phyloP scores from a whole-genome alignment of 2,329 filamentous ascomycete genomes.

The Tolypocladium tropicale region DNA sequence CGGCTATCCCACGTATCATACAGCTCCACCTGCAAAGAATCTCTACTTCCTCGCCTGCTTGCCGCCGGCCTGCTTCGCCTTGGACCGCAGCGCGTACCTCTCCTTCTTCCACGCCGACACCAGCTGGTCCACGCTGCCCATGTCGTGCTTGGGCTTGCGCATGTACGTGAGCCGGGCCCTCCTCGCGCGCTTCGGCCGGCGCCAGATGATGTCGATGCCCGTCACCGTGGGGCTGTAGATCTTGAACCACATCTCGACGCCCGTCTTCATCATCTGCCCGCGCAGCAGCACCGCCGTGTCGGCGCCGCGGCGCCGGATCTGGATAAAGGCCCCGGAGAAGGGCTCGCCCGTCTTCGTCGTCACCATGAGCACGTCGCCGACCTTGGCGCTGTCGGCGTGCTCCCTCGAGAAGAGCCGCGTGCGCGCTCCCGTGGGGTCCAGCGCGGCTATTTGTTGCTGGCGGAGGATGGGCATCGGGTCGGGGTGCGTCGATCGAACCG shows the following conservation, averaged over 20 bases:
- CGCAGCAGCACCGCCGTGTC: conserved; percentile 83
- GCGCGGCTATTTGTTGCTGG: conserved; percentile 55
- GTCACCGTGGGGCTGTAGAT: conserved; percentile 82
- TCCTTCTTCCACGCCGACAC: conserved; percentile 46
- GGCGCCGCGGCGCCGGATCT: conserved; percentile 76
- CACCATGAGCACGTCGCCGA: conserved; percentile 86
- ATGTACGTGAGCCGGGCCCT: conserved; percentile 86
- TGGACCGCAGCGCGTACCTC: conserved; percentile 27
- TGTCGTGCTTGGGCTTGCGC: conserved; percentile 78
- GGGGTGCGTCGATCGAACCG: conserved; percentile 44
- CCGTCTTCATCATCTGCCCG: conserved; percentile 75
- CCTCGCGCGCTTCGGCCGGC: conserved; percentile 72
- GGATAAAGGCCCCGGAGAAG: conserved; percentile 80
- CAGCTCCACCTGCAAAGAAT: conserved; percentile 4
- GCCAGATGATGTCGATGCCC: conserved; percentile 88
- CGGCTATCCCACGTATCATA: conserved; percentile 14
- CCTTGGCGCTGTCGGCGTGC: conserved; percentile 69
- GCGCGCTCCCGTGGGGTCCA: conserved; percentile 80
- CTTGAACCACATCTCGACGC: conserved; percentile 97
- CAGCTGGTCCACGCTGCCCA: conserved; percentile 73
- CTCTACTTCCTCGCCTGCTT: conserved; percentile 11
- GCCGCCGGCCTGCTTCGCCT: conserved; percentile 16
- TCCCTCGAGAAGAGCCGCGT: conserved; percentile 68
- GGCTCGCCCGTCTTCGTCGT: conserved; percentile 73
- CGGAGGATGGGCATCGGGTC: conserved; percentile 62